phyloP scores from a whole-genome alignment of 164 flowering plant genomes.

The Liriodendron chinense region DNA sequence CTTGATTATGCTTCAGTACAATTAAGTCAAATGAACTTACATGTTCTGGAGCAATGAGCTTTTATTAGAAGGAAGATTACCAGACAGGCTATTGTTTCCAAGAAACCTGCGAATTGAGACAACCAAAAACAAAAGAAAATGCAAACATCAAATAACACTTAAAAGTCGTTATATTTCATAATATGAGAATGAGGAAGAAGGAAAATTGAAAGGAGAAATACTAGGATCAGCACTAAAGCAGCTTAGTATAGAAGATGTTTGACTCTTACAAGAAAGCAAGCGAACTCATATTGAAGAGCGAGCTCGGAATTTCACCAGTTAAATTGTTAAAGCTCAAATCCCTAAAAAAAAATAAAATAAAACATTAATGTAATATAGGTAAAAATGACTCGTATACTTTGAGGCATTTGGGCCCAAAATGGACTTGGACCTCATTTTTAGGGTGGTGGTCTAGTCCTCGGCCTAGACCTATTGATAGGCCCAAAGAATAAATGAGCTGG shows the following conservation, averaged over 20 bases:
- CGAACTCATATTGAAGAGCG: conserved; percentile 49
- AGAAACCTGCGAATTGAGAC: conserved; percentile 51
- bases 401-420: no score
- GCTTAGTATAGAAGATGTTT: background rate
- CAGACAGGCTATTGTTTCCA: conserved; percentile 66
- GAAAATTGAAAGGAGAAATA: no score
- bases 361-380: no score
- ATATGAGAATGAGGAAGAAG: no score
- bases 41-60: conserved; percentile 38
- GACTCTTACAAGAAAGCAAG: conserved; percentile 58
- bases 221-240: no score
- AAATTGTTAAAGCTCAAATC: conserved; percentile 87
- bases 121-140: background rate
- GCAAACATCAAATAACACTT: no score
- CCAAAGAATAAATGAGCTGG: no score
- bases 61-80: conserved; percentile 49
- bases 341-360: conserved; percentile 27
- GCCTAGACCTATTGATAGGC: no score
- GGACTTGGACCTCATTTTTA: no score
- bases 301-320: conserved; percentile 49
- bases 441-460: no score
- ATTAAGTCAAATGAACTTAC: conserved; percentile 31
- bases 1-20: background rate
- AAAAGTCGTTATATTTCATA: no score
- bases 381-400: no score